Percentiles rank a stretch among this genome's conserved stretches.
phyloP scores from a whole-genome alignment of 2,329 filamentous ascomycete species.

The Phaeosphaeria sp. region DNA sequence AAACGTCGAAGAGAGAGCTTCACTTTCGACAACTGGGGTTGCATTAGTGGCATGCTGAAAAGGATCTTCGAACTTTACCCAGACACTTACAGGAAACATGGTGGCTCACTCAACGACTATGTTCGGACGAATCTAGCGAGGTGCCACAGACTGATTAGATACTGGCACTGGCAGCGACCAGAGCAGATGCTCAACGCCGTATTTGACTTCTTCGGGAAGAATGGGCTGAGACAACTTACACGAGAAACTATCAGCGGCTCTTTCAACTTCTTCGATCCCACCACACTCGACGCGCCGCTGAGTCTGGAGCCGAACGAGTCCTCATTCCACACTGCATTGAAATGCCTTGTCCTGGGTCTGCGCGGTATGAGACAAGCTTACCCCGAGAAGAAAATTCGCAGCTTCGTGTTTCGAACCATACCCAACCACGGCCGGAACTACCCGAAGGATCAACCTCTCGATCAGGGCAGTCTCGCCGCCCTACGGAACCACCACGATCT shows the following conservation, averaged over 20 bases:
- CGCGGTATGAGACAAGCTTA: constrained; percentile 55
- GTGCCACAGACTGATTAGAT: constrained; percentile 60
- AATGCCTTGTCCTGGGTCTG: constrained; percentile 61
- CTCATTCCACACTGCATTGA: constrained; percentile 67
- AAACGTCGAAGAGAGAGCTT: constrained; percentile 50
- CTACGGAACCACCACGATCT: constrained; percentile 69
- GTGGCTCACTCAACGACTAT: constrained; percentile 62
- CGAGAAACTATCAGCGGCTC: constrained; percentile 61
- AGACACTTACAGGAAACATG: constrained; percentile 44
- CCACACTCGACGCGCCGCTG: constrained; percentile 54
- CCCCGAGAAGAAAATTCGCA: constrained; percentile 61
- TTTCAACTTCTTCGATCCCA: constrained; percentile 60
- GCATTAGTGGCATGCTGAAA: constrained; percentile 55
- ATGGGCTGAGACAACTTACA: constrained; percentile 58
- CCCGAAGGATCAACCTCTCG: constrained; percentile 63
- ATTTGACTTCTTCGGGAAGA: constrained; percentile 67
- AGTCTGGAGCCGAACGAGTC: constrained; percentile 57
- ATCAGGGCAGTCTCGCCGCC: constrained; percentile 62
- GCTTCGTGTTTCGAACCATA: constrained; percentile 63
- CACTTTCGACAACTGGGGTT: constrained; percentile 57
- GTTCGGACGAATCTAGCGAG: constrained; percentile 59
- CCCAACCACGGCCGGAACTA: constrained; percentile 68
- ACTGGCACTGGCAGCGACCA: constrained; percentile 65
- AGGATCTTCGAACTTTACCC: constrained; percentile 58
- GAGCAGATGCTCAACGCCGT: constrained; percentile 60